Evolutionary conservation across 2,329 filamentous ascomycete species (phyloP).

Genomic region (Diaporthe ilicicola): DNA sequence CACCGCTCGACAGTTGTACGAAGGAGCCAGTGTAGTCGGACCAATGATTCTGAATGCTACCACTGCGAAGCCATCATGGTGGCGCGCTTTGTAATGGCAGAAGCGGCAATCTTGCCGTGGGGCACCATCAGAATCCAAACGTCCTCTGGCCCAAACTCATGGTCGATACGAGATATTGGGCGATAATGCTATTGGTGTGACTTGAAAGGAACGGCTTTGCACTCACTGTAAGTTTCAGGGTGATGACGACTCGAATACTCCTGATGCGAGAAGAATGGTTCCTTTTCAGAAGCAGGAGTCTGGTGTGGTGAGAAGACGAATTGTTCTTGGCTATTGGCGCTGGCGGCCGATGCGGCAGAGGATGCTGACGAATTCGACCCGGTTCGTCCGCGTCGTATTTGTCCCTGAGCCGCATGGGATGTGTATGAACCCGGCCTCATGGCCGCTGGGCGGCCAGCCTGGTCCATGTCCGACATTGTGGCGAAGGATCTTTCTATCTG

Average conservation of each 20-base stretch:
- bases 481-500: background rate
- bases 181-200: background rate
- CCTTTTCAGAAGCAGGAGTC: constrained; percentile 41
- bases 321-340: constrained; percentile 43
- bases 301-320: constrained; percentile 47
- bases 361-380: constrained; percentile 57
- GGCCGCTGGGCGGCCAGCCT: constrained; percentile 17
- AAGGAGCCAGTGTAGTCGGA: background rate
- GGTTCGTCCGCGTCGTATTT: constrained; percentile 28
- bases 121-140: background rate
- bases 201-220: background rate
- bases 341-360: constrained; percentile 40
- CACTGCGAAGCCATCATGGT: background rate
- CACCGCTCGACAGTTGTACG: constrained; percentile 7
- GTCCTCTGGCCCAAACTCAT: background rate
- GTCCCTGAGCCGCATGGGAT: background rate
- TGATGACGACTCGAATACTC: constrained; percentile 11
- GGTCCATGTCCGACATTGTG: constrained; percentile 19
- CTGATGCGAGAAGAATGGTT: constrained; percentile 27
- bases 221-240: constrained; percentile 7
- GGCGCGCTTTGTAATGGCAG: constrained; percentile 6
- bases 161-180: background rate
- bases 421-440: constrained; percentile 49
- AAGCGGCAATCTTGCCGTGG: constrained; percentile 7
- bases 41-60: background rate